Percentiles rank a stretch among this genome's conserved stretches.
These are phyloP conservation scores for Trichophyton rubrum DNA, from an alignment of 2,329 filamentous ascomycete species.

Conservation along the genomic window DNA sequence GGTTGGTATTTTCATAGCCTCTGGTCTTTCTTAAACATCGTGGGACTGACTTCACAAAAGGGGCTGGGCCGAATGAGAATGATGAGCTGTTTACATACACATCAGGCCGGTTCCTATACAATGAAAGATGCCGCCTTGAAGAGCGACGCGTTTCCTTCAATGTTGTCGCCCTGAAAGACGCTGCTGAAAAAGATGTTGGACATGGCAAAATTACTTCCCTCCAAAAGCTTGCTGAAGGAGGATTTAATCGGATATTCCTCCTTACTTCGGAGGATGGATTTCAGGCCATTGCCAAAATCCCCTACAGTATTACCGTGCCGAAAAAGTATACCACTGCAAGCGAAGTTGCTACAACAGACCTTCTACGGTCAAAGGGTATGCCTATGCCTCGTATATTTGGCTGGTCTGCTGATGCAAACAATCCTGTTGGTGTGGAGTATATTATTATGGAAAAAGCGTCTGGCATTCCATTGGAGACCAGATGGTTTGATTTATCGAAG, in stretches of 20 bases:
- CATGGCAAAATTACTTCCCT: constrained; percentile 11
- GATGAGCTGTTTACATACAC: constrained; percentile 11
- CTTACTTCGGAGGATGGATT: constrained; percentile 18
- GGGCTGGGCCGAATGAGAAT: neutral
- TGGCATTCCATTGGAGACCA: constrained; percentile 13
- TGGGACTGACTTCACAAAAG: neutral
- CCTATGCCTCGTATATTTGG: constrained; percentile 24
- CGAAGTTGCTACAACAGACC: constrained; percentile 17
- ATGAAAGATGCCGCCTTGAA: constrained; percentile 8
- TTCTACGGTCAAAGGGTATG: constrained; percentile 19
- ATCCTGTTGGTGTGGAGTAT: constrained; percentile 19
- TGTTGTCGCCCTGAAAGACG: constrained; percentile 7
- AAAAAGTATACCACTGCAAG: constrained; percentile 17
- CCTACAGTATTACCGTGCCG: constrained; percentile 15
- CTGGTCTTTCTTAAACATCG: neutral
- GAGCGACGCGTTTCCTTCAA: constrained; percentile 11
- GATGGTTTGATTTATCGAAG: constrained; percentile 15
- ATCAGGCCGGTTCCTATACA: constrained; percentile 12
- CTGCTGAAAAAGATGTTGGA: neutral
- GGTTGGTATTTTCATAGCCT: neutral
- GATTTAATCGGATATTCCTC: constrained; percentile 17
- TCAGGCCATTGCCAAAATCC: constrained; percentile 16
- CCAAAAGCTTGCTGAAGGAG: constrained; percentile 17
- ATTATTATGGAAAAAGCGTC: constrained; percentile 18
- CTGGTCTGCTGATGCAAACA: constrained; percentile 15